A percentile compares a stretch with the other conserved stretches of the same genome.
Evolutionary conservation across 2,329 filamentous ascomycete species (phyloP).

Genomic region (Hypomyces perniciosus): DNA sequence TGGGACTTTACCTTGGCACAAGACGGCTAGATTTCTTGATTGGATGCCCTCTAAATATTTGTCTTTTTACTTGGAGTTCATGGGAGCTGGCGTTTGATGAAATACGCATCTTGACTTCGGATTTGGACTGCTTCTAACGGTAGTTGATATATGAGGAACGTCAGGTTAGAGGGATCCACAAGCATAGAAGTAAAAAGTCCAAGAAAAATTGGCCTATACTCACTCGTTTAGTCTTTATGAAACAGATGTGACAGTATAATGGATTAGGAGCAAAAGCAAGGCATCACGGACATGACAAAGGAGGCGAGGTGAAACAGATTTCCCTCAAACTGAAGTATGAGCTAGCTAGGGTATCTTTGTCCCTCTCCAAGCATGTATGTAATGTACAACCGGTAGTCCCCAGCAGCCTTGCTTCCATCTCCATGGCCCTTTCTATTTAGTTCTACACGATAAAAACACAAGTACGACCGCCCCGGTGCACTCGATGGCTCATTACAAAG

Average conservation of each 20-base stretch:
- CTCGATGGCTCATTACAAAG: slow-evolving; percentile 15
- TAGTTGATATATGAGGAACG: no score
- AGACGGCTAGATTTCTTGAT: slow-evolving; percentile 3
- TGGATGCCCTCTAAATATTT: slow-evolving; percentile 11
- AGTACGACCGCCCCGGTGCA: slow-evolving; percentile 10
- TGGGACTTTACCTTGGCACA: slow-evolving; percentile 70
- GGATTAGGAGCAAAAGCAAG: neutral
- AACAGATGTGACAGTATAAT: neutral
- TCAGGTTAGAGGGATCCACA: no score
- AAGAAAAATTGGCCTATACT: no score
- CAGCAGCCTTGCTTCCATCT: slow-evolving; percentile 10
- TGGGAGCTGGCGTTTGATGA: neutral
- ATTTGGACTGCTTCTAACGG: no score
- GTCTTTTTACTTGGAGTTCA: neutral
- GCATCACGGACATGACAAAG: neutral
- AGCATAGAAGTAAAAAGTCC: no score
- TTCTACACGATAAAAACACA: slow-evolving; percentile 17
- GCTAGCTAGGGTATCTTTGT: slow-evolving; percentile 8
- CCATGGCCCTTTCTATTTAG: slow-evolving; percentile 11
- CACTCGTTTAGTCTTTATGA: no score
- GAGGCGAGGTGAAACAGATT: neutral
- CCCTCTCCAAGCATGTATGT: slow-evolving; percentile 2
- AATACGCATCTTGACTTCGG: no score
- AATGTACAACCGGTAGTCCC: slow-evolving; percentile 17
- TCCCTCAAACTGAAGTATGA: slow-evolving; percentile 10